Percentiles rank a stretch among this genome's conserved stretches.
Evolutionary conservation across 2,329 filamentous ascomycete species (phyloP).

Genomic region (Alternaria novae-zelandiae): DNA sequence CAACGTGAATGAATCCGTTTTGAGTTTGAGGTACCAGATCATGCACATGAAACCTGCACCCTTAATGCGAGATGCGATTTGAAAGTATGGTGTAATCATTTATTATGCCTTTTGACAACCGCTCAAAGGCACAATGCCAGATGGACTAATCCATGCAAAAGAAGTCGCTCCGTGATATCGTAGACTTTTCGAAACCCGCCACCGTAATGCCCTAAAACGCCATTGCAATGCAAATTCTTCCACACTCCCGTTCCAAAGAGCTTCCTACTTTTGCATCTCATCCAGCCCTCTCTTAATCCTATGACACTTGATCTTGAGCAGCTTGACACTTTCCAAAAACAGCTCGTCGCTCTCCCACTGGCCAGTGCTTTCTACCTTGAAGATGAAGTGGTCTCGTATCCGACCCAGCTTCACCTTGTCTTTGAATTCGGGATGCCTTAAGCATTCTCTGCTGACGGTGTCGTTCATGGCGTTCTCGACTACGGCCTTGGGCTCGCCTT

Average conservation of each 20-base stretch:
- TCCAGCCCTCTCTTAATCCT: conserved; percentile 73
- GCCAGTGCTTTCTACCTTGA: conserved; percentile 90
- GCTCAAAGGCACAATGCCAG: not conserved
- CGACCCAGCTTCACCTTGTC: conserved; percentile 94
- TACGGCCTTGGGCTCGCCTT: conserved; percentile 85
- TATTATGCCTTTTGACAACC: not conserved
- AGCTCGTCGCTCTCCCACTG: conserved; percentile 94
- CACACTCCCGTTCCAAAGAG: not conserved
- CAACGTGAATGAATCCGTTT: no score
- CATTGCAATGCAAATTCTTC: conserved; percentile 27
- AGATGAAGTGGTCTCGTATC: conserved; percentile 95
- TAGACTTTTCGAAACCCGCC: conserved; percentile 24
- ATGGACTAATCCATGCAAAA: not conserved
- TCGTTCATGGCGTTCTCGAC: conserved; percentile 90
- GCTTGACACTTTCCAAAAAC: conserved; percentile 86
- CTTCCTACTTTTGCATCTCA: conserved; percentile 40
- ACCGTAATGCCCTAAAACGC: conserved; percentile 27
- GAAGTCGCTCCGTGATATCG: conserved; percentile 25
- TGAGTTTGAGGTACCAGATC: not conserved
- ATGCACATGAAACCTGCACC: not conserved
- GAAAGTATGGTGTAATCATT: conserved; percentile 2
- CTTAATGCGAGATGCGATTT: not conserved
- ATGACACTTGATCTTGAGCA: conserved; percentile 84
- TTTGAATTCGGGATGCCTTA: conserved; percentile 91
- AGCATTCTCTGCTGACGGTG: conserved; percentile 89